phyloP scores from a whole-genome alignment of 1,284 basidiomycete genomes.

The Singerocomus inundabilis region DNA sequence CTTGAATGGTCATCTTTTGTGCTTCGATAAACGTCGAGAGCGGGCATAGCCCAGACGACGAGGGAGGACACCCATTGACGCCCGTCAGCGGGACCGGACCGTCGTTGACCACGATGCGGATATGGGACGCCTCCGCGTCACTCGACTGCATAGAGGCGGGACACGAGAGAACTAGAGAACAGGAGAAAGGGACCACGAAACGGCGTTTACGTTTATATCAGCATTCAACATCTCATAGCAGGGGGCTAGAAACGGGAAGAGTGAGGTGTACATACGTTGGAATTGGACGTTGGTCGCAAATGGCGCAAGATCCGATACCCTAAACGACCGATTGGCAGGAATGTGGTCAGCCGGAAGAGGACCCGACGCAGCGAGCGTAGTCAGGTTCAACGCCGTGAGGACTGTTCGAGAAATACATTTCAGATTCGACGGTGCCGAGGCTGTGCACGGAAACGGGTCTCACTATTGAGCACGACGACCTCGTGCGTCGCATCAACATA shows the following conservation, averaged over 20 bases:
- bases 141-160: constrained; percentile 33
- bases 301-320: constrained; percentile 29
- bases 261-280: too few species aligned
- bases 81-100: constrained; percentile 81
- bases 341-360: constrained; percentile 56
- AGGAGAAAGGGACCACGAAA: too few species aligned
- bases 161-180: constrained; percentile 29
- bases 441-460: constrained; percentile 14
- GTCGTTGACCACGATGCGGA: constrained; percentile 85
- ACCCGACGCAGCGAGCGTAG: constrained; percentile 48
- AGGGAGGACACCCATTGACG: constrained; percentile 67
- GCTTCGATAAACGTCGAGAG: constrained; percentile 72
- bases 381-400: constrained; percentile 57
- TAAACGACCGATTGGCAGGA: constrained; percentile 43
- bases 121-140: constrained; percentile 51
- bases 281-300: constrained; percentile 36
- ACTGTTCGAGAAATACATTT: constrained; percentile 35
- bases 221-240: too few species aligned
- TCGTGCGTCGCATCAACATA: constrained; percentile 89
- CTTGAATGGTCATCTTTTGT: constrained; percentile 62
- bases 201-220: too few species aligned
- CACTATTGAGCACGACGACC: constrained; percentile 78
- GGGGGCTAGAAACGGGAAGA: too few species aligned
- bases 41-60: constrained; percentile 77
- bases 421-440: neutral